Conservation (phyloP, 148 eudicot species). For the Silene uniflora region DNA sequence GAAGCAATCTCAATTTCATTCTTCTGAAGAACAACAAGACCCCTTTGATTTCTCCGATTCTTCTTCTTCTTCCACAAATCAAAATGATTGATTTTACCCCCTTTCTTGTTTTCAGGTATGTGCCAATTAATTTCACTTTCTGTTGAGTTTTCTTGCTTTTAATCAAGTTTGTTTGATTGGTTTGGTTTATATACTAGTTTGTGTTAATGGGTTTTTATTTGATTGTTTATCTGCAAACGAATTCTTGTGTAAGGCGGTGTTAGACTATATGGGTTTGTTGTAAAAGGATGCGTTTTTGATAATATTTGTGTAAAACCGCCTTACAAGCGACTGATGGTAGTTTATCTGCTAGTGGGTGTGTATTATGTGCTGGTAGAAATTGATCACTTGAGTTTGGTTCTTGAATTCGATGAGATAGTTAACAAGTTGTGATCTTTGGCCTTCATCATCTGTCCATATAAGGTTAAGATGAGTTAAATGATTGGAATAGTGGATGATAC, state of each 20-base stretch:
- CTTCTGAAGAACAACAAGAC: neutral
- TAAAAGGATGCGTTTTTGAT: too few relatives aligned
- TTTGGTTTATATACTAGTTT: too few relatives aligned
- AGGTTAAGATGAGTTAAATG: neutral
- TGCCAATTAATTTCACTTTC: neutral
- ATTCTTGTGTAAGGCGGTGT: too few relatives aligned
- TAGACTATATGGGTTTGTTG: too few relatives aligned
- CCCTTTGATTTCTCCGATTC: slow-evolving; percentile 19
- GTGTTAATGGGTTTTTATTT: too few relatives aligned
- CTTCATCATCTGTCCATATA: neutral
- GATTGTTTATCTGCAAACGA: too few relatives aligned
- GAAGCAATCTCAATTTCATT: neutral
- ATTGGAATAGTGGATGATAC: neutral
- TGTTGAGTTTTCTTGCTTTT: neutral
- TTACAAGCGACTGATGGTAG: too few relatives aligned
- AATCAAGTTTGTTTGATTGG: too few relatives aligned
- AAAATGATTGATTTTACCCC: neutral
- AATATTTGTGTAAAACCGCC: too few relatives aligned
- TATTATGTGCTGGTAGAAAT: neutral
- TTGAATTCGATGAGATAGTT: neutral
- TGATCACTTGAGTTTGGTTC: neutral
- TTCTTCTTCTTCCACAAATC: neutral
- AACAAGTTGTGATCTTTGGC: neutral
- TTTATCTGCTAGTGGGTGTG: too few relatives aligned
- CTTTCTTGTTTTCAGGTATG: slow-evolving; percentile 2